These are phyloP conservation scores for Suillus decipiens DNA, from an alignment of 768 basidiomycete genomes.

Conservation along the genomic window DNA sequence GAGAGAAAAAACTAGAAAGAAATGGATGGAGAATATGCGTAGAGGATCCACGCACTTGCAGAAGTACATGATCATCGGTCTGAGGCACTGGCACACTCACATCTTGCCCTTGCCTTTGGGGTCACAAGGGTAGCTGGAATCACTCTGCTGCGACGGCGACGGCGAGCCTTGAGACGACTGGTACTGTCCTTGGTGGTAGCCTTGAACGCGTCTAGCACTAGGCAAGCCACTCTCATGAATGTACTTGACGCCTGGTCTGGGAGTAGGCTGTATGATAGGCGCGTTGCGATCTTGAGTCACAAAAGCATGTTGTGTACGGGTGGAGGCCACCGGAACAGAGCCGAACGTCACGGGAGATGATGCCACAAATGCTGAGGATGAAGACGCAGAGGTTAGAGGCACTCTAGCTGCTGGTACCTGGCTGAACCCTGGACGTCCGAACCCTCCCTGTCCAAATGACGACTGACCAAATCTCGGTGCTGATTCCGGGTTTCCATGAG, in stretches of 20 bases:
- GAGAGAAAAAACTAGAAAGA: background rate
- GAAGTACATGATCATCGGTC: background rate
- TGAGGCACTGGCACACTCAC: background rate
- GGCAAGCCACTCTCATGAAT: constrained; percentile 13
- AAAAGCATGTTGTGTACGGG: constrained; percentile 5
- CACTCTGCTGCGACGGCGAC: constrained; percentile 25
- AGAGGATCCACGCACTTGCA: too few species aligned
- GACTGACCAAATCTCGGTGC: constrained; percentile 26
- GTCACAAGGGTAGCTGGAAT: constrained; percentile 13
- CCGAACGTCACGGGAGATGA: constrained; percentile 13
- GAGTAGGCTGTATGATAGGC: constrained; percentile 7
- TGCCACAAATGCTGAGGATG: constrained; percentile 13
- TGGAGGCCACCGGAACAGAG: background rate
- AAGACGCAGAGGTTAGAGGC: constrained; percentile 5
- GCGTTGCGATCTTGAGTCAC: constrained; percentile 14
- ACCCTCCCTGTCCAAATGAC: constrained; percentile 24
- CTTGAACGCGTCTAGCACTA: constrained; percentile 12
- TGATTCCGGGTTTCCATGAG: constrained; percentile 11
- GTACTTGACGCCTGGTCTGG: constrained; percentile 21
- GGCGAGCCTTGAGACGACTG: constrained; percentile 17
- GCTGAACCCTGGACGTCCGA: constrained; percentile 12
- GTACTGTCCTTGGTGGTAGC: constrained; percentile 10
- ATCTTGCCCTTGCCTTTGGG: constrained; percentile 14
- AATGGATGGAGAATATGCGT: background rate
- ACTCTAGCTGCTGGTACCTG: constrained; percentile 11